Percentiles rank a stretch among this genome's conserved stretches.
These are phyloP conservation scores for Colletotrichum kahawae DNA, from an alignment of 2,329 filamentous ascomycete species.

Conservation along the genomic window DNA sequence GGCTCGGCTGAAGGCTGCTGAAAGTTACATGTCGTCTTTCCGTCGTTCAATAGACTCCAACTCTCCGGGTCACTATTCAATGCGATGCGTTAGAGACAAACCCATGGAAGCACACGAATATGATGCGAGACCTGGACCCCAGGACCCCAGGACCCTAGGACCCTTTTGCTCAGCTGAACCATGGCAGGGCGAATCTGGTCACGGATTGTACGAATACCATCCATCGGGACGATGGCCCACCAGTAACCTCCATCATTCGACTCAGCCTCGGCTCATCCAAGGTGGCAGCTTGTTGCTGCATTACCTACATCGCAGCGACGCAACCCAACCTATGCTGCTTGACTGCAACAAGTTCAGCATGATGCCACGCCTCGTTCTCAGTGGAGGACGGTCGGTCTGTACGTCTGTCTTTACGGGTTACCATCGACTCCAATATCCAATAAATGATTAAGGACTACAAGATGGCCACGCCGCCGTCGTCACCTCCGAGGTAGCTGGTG, in stretches of 20 bases:
- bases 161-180: background rate
- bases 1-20: background rate
- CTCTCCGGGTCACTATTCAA: background rate
- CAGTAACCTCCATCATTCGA: background rate
- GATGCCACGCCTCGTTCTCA: background rate
- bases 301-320: background rate
- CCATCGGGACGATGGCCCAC: no score
- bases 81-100: background rate
- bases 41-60: background rate
- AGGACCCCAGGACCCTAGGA: background rate
- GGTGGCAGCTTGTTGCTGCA: background rate
- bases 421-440: background rate
- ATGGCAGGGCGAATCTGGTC: background rate
- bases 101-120: background rate
- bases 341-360: background rate
- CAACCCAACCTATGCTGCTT: background rate
- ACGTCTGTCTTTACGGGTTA: background rate
- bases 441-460: background rate
- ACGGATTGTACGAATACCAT: background rate
- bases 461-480: background rate
- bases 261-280: constrained; percentile 6
- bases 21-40: background rate
- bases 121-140: background rate
- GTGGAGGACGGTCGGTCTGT: background rate
- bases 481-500: background rate